Base-by-base conservation (phyloP, 23 red algal species). In the Chondrus crispus region DNA sequence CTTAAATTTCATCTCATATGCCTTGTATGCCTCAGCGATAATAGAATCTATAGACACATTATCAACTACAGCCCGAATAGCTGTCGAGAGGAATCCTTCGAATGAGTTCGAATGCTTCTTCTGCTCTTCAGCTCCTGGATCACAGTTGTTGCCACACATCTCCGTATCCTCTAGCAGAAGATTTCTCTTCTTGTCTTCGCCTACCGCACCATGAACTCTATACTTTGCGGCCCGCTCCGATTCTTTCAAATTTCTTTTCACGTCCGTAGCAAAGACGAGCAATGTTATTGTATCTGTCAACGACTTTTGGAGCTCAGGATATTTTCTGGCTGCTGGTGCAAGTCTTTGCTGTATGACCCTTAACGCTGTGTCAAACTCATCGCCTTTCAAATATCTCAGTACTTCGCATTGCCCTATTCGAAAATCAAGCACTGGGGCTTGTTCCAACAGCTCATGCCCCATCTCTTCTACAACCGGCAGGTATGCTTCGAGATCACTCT, bases 271-370 rank as follows among this genome's bases (percentile, higher is more conserved):
- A 32, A 77, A 79, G 28, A 80, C 70, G 13, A 89, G 73, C 11
- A 89, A 30, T 50, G 68, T 64, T 68, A 76, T 58, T 6, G 70
- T 89, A 20, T 89, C 85, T 40, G 30, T 53, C 48, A 89, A 55
- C 2, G 43, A 79, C 26, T 68, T 38, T 46, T 55, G 49, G 19
- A 89, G 57, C 46, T 80, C 85, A 5, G 69, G 69, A 41, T 80
- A 70, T 26, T 30, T 33, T n/a, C 48, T 42, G 19, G 48, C 48
- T 19, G 68, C 30, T 18, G 85, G 85, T 55, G 68, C 85, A 44
- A 89, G 46, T 20, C 22, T 58, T 36, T 73, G n/a, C 28, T 89
- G 46, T 32, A 58, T 60, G 32, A 78, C 30, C n/a, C 10, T 9
- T 1, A 89, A 49, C 3, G 85, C 85, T 49, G 45, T 58, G 9